Conservation (phyloP, 352 stramenopile species). For the Stramenopiles sp. region DNA sequence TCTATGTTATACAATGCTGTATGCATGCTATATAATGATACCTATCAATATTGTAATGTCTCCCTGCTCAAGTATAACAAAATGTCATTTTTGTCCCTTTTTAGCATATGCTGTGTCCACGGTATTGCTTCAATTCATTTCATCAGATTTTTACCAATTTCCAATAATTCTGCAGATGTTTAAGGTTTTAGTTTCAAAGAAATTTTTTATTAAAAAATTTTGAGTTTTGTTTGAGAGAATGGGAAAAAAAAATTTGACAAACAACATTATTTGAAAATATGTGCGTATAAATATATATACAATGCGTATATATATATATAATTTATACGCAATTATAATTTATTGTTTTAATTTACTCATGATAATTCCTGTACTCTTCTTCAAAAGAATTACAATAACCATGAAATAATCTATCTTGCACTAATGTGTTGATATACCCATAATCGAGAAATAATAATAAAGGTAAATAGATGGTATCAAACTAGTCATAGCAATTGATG, state of each 20-base stretch:
- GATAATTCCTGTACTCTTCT: no score
- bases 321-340: constrained; percentile 11
- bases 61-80: constrained; percentile 10
- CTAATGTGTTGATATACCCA: no score
- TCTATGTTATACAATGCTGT: constrained; percentile 9
- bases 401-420: no score
- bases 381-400: no score
- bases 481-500: constrained; percentile 9
- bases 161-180: constrained; percentile 1
- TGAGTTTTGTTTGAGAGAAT: neutral
- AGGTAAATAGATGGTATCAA: constrained; percentile 11
- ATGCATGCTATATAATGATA: constrained; percentile 11
- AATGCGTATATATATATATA: constrained; percentile 11
- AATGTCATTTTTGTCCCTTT: constrained; percentile 10
- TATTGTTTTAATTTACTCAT: no score
- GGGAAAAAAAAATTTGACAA: constrained; percentile 4
- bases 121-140: constrained; percentile 9
- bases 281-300: constrained; percentile 11
- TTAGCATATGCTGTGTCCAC: constrained; percentile 9
- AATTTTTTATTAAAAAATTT: constrained; percentile 10
- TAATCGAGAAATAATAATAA: constrained; percentile 12
- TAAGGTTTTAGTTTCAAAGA: constrained; percentile 10
- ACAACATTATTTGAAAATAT: constrained; percentile 1
- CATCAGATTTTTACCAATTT: neutral
- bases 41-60: constrained; percentile 11